A percentile compares a stretch with the other conserved stretches of the same genome.
Conservation (phyloP, 257 asterid genomes). For the Ilex aquifolium region DNA sequence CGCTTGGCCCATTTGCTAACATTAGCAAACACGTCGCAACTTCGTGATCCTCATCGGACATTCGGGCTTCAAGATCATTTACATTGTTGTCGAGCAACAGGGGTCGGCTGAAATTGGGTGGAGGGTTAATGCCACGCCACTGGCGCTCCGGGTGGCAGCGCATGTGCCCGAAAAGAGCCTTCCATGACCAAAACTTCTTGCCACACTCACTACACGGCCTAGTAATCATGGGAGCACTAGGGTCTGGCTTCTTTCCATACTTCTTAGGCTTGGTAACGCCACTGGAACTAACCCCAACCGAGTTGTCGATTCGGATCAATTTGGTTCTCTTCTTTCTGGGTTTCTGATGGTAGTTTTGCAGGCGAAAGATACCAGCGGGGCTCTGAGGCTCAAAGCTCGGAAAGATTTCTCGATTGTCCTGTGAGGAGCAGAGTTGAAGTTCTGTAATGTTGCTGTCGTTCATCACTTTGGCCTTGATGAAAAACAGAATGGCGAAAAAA, state of each 20-base stretch:
- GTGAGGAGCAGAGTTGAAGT: background rate
- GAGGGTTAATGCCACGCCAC: slow-evolving; percentile 91
- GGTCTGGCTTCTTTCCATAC: slow-evolving; percentile 39
- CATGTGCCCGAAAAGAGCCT: slow-evolving; percentile 98
- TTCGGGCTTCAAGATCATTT: background rate
- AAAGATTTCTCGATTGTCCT: background rate
- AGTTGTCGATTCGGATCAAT: slow-evolving; percentile 18
- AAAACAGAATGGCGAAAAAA: background rate
- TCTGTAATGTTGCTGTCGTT: background rate
- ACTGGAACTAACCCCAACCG: background rate
- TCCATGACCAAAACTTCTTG: slow-evolving; percentile 64
- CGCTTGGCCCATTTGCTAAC: slow-evolving; percentile 43
- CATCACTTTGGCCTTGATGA: background rate
- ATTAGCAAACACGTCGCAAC: slow-evolving; percentile 50
- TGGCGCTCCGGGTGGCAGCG: slow-evolving; percentile 96
- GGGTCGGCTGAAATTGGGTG: slow-evolving; percentile 26
- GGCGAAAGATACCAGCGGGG: background rate
- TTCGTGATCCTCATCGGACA: slow-evolving; percentile 56
- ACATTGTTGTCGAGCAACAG: background rate
- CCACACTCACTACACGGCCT: slow-evolving; percentile 84
- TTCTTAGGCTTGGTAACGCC: slow-evolving; percentile 24
- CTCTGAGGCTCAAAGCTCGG: background rate
- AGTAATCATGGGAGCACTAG: slow-evolving; percentile 51
- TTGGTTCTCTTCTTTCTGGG: slow-evolving; percentile 53
- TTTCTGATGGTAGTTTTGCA: slow-evolving; percentile 19